phyloP scores from a whole-genome alignment of 495 filamentous ascomycete species.

The Cryomyces minteri region DNA sequence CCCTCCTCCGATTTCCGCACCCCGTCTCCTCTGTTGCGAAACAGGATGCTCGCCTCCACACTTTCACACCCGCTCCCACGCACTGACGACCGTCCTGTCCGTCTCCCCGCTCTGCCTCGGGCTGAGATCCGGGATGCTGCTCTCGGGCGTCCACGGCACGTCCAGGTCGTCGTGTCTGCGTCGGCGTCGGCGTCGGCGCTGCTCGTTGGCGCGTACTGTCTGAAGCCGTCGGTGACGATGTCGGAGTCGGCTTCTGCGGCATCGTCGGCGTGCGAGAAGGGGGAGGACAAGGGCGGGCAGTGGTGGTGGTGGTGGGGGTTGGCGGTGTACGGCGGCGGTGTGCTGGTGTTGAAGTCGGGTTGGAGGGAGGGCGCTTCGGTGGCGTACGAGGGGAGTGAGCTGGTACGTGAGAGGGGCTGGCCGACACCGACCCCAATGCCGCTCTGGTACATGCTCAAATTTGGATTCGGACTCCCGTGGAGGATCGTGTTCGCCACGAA shows the following conservation, averaged over 20 bases:
- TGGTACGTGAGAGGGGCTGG: slow-evolving; percentile 10
- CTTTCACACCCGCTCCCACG: too few relatives aligned
- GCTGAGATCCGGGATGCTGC: slow-evolving; percentile 16
- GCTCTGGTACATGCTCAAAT: neutral
- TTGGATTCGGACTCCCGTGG: neutral
- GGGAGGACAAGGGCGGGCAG: slow-evolving; percentile 3
- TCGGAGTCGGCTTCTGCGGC: slow-evolving; percentile 7
- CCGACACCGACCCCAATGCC: too few relatives aligned
- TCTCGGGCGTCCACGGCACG: slow-evolving; percentile 13
- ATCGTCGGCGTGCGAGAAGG: neutral
- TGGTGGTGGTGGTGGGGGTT: slow-evolving; percentile 6
- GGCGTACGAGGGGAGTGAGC: slow-evolving; percentile 8
- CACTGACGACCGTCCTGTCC: slow-evolving; percentile 10
- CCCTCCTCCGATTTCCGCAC: too few relatives aligned
- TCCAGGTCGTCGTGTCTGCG: neutral
- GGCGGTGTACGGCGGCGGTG: slow-evolving; percentile 8
- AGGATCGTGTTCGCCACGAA: neutral
- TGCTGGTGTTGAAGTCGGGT: too few relatives aligned
- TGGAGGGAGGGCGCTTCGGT: neutral
- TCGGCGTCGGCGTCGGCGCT: too few relatives aligned
- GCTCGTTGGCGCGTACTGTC: slow-evolving; percentile 9
- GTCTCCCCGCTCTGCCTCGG: slow-evolving; percentile 18
- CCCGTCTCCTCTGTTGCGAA: too few relatives aligned
- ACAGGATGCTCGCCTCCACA: too few relatives aligned
- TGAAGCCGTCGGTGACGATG: slow-evolving; percentile 13